phyloP scores from a whole-genome alignment of 192 early-diverging fungal species.

The Pecoramyces ruminantium region DNA sequence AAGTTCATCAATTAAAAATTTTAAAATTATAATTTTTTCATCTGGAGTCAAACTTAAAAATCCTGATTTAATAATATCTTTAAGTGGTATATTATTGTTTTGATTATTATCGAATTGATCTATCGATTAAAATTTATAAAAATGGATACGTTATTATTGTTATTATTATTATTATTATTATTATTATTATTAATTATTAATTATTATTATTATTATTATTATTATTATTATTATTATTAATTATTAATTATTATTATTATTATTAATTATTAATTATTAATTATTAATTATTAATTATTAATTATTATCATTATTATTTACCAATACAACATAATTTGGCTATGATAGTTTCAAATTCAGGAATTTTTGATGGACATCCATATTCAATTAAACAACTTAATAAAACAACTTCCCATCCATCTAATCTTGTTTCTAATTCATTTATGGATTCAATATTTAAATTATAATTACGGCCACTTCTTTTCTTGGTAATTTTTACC shows the following conservation, averaged over 20 bases:
- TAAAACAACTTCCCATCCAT: slow-evolving; percentile 30
- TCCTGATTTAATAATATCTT: not conserved
- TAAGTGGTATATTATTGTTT: not conserved
- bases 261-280: no score
- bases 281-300: no score
- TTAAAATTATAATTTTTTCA: not conserved
- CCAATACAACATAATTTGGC: not conserved
- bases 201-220: no score
- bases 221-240: no score
- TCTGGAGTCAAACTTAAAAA: not conserved
- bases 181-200: no score
- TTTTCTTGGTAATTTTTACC: slow-evolving; percentile 1
- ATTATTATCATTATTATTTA: no score
- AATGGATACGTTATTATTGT: no score
- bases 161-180: no score
- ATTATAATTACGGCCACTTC: not conserved
- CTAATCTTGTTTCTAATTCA: slow-evolving; percentile 7
- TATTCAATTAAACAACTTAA: slow-evolving; percentile 13
- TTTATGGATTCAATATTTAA: not conserved
- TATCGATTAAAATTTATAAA: no score
- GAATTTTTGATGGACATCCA: not conserved
- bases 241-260: no score
- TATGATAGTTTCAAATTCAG: not conserved
- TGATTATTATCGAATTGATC: not conserved
- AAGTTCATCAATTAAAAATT: not conserved